These are phyloP conservation scores for Neoboletus subvelutipes DNA, from an alignment of 768 basidiomycete genomes.

Conservation along the genomic window DNA sequence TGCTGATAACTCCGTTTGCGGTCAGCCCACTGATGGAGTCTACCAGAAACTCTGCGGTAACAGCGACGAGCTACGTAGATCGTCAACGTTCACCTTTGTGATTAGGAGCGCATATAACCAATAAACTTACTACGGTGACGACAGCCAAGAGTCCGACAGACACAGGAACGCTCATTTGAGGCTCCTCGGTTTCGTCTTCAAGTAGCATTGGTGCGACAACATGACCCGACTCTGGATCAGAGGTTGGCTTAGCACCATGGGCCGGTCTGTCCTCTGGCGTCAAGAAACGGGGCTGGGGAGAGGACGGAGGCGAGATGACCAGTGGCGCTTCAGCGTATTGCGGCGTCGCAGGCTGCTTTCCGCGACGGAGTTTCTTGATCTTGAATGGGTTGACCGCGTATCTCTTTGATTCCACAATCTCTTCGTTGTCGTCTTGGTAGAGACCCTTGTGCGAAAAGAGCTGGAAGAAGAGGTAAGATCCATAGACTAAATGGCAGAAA, in stretches of 20 bases:
- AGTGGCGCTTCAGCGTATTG: constrained; percentile 2
- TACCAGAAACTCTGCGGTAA: constrained; percentile 69
- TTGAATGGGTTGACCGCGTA: constrained; percentile 43
- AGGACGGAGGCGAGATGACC: constrained; percentile 12
- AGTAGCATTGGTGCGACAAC: not conserved
- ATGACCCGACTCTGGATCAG: constrained; percentile 14
- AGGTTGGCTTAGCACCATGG: not conserved
- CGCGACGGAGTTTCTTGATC: constrained; percentile 17
- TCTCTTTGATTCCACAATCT: constrained; percentile 37
- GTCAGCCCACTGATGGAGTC: constrained; percentile 80
- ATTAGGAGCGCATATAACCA: not conserved
- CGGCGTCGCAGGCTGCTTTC: constrained; percentile 6
- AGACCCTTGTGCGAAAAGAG: constrained; percentile 74
- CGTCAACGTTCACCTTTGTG: not conserved
- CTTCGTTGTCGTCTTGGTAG: constrained; percentile 48
- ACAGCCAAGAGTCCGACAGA: constrained; percentile 50
- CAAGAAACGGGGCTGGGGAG: not conserved
- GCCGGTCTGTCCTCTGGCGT: not conserved
- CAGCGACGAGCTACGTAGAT: constrained; percentile 45
- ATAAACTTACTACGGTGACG: constrained; percentile 59
- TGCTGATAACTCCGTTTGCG: constrained; percentile 49
- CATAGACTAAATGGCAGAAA: constrained; percentile 54
- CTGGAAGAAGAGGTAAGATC: constrained; percentile 75
- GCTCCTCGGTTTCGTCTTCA: constrained; percentile 40
- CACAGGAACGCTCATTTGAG: constrained; percentile 54